Evolutionary conservation across 2,329 filamentous ascomycete genomes (phyloP).

Genomic region (Diaporthe citri): DNA sequence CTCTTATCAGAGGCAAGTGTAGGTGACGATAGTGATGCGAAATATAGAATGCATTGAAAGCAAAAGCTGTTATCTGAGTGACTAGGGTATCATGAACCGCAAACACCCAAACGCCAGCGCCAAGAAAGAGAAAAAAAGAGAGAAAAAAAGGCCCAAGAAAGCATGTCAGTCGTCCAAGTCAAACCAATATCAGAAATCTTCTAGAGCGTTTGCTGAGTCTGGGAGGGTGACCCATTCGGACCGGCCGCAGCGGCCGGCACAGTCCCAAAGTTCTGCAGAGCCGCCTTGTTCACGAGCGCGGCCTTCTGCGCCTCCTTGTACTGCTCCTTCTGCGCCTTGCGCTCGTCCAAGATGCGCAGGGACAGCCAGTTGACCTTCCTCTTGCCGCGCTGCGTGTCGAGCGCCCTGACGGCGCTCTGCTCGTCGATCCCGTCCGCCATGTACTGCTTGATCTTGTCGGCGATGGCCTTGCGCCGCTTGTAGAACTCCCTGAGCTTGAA

Average conservation of each 20-base stretch:
- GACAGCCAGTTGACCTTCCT: slow-evolving; percentile 55
- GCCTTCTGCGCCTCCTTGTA: slow-evolving; percentile 41
- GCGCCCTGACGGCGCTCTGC: slow-evolving; percentile 50
- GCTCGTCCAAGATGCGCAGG: slow-evolving; percentile 52
- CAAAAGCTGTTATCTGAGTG: background rate
- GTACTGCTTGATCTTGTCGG: slow-evolving; percentile 54
- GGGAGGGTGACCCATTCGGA: background rate
- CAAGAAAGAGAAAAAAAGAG: background rate
- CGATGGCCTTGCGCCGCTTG: slow-evolving; percentile 54
- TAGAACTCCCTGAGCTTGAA: slow-evolving; percentile 54
- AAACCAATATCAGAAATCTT: background rate
- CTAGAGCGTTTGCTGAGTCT: slow-evolving; percentile 1
- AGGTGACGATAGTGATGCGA: background rate
- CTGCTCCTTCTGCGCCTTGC: slow-evolving; percentile 47
- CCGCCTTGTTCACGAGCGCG: slow-evolving; percentile 39
- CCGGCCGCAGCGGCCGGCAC: background rate
- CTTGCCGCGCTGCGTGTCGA: slow-evolving; percentile 52
- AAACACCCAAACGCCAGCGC: background rate
- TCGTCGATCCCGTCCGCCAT: slow-evolving; percentile 52
- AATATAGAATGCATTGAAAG: background rate
- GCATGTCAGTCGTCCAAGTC: too few relatives aligned
- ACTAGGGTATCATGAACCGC: slow-evolving; percentile 22
- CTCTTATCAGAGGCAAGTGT: background rate
- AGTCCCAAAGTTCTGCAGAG: slow-evolving; percentile 16
- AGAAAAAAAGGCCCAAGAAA: background rate